Conservation (phyloP, 2,329 filamentous ascomycete genomes). For the Coniochaeta prunicola region DNA sequence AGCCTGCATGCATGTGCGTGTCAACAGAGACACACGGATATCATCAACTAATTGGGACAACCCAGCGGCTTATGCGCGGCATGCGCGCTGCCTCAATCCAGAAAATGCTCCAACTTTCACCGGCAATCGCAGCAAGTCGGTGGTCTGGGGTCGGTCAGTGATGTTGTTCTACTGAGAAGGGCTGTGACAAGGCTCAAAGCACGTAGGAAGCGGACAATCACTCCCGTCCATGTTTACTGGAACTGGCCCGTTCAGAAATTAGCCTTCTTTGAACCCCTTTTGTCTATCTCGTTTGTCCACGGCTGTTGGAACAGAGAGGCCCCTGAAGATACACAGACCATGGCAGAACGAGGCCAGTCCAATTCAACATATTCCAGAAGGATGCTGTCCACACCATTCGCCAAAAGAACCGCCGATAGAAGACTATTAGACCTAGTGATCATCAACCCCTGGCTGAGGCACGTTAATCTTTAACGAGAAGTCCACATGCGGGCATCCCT, state of each 20-base stretch:
- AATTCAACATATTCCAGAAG: not conserved
- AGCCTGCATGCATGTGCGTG: not conserved
- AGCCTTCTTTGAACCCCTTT: too few species aligned
- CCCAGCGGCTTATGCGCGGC: not conserved
- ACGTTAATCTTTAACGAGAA: conserved; percentile 84
- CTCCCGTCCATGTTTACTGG: too few species aligned
- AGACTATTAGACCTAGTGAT: not conserved
- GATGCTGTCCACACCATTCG: not conserved
- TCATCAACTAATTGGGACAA: not conserved
- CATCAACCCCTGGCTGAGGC: not conserved
- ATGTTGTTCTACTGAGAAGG: too few species aligned
- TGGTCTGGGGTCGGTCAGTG: too few species aligned
- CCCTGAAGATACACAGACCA: not conserved
- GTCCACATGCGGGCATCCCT: conserved; percentile 88
- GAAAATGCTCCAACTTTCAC: not conserved
- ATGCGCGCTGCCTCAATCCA: not conserved
- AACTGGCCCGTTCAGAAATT: too few species aligned
- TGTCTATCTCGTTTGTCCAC: too few species aligned
- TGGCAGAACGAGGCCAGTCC: not conserved
- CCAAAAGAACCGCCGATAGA: not conserved
- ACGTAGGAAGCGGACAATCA: too few species aligned
- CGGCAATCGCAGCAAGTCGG: too few species aligned
- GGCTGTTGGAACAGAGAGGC: not conserved
- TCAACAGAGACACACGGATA: not conserved
- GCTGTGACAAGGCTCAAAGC: not conserved